Conservation (phyloP, 2,329 filamentous ascomycete genomes). For the Raffaelea deltoideospora region DNA sequence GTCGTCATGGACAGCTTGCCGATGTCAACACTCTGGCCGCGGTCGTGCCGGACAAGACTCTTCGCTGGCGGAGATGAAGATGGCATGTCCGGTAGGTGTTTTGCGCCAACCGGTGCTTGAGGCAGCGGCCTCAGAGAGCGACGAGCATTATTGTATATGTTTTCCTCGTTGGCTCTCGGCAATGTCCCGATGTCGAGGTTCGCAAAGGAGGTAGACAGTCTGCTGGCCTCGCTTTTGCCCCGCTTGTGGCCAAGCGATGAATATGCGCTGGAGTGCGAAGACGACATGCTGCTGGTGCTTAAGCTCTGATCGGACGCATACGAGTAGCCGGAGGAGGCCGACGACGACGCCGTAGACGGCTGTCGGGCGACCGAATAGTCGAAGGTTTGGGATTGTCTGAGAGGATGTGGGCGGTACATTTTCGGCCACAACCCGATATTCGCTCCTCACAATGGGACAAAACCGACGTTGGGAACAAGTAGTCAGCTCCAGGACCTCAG, state of each 20-base stretch:
- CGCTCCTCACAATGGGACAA: background rate
- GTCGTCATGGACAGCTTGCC: slow-evolving; percentile 31
- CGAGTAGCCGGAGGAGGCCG: slow-evolving; percentile 55
- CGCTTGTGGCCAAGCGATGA: slow-evolving; percentile 47
- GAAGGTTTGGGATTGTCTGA: slow-evolving; percentile 39
- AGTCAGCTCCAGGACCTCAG: too few relatives aligned
- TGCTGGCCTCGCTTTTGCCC: slow-evolving; percentile 58
- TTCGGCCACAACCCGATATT: too few relatives aligned
- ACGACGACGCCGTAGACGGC: slow-evolving; percentile 55
- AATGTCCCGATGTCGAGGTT: slow-evolving; percentile 21
- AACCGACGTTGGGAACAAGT: background rate
- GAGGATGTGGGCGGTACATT: slow-evolving; percentile 42
- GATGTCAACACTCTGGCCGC: slow-evolving; percentile 51
- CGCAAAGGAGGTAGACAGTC: slow-evolving; percentile 24
- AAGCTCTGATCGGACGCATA: slow-evolving; percentile 40
- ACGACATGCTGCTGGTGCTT: slow-evolving; percentile 55
- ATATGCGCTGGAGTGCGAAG: slow-evolving; percentile 50
- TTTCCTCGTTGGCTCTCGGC: slow-evolving; percentile 31
- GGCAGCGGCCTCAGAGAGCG: slow-evolving; percentile 64
- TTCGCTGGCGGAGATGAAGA: slow-evolving; percentile 3
- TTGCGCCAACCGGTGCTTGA: slow-evolving; percentile 45
- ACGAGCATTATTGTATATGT: slow-evolving; percentile 55
- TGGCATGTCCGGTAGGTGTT: too few relatives aligned
- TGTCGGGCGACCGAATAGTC: slow-evolving; percentile 41
- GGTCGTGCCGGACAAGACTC: slow-evolving; percentile 15